These are phyloP conservation scores for Paramecium bursaria DNA, from an alignment of 73 alveolate genomes.

Conservation along the genomic window DNA sequence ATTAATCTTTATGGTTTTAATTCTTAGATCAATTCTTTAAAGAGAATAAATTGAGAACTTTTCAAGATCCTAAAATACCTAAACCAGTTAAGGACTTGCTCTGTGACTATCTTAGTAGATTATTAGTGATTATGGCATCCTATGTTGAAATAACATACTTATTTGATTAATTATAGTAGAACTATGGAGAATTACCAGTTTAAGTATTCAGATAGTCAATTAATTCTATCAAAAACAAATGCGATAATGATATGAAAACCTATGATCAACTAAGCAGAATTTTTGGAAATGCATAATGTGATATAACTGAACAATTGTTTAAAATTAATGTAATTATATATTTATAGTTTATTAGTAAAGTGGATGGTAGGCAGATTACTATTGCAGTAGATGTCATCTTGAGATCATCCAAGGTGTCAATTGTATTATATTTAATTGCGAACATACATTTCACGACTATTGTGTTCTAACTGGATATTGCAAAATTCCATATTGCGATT, in stretches of 20 bases:
- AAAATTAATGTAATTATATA: conserved; percentile 27
- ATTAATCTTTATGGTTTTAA: conserved; percentile 14
- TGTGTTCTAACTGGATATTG: conserved; percentile 25
- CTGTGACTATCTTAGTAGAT: conserved; percentile 9
- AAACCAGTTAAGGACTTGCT: not conserved
- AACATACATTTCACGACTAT: conserved; percentile 38
- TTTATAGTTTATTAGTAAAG: conserved; percentile 10
- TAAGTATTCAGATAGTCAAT: conserved; percentile 42
- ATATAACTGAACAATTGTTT: not conserved
- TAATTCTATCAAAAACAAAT: not conserved
- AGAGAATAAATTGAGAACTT: conserved; percentile 48
- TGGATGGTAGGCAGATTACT: conserved; percentile 22
- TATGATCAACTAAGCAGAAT: not conserved
- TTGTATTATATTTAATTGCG: conserved; percentile 11
- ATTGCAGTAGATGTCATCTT: conserved; percentile 9
- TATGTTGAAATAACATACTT: conserved; percentile 1
- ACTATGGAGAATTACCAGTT: conserved; percentile 39
- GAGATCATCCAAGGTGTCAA: not conserved
- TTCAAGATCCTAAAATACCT: conserved; percentile 24
- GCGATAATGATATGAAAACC: conserved; percentile 20
- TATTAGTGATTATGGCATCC: not conserved
- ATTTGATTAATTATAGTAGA: conserved; percentile 14
- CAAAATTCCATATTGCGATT: conserved; percentile 41
- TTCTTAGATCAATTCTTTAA: conserved; percentile 1
- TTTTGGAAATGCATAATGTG: not conserved